A percentile compares a stretch with the other conserved stretches of the same genome.
These are phyloP conservation scores for Aegilops sharonensis DNA, from an alignment of 176 grass and related monocot species.

Conservation along the genomic window DNA sequence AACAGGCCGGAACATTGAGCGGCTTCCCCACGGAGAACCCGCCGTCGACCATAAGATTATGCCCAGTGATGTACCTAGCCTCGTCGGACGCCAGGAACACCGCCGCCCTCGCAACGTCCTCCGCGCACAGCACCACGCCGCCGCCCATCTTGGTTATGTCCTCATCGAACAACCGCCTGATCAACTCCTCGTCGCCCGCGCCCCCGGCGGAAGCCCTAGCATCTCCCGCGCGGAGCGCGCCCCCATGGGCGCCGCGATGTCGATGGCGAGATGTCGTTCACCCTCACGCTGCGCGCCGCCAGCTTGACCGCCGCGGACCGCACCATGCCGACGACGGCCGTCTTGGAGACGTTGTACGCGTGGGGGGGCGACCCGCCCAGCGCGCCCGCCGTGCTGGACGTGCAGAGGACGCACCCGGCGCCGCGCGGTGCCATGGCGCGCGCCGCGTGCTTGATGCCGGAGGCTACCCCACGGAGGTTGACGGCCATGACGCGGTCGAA, in stretches of 20 bases:
- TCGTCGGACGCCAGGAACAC: too few relatives aligned
- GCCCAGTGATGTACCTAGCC: too few relatives aligned
- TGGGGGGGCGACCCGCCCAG: neutral
- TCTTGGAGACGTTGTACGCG: conserved; percentile 31
- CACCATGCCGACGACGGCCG: conserved; percentile 17
- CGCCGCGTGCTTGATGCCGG: conserved; percentile 60
- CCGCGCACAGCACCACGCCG: too few relatives aligned
- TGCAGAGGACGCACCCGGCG: neutral
- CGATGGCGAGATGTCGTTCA: conserved; percentile 37
- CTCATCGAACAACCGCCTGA: too few relatives aligned
- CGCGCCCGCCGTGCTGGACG: neutral
- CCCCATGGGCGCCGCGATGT: neutral
- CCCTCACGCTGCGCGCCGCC: conserved; percentile 1
- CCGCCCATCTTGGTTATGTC: too few relatives aligned
- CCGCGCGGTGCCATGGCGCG: conserved; percentile 49
- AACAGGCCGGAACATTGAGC: too few relatives aligned
- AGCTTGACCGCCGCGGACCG: conserved; percentile 12
- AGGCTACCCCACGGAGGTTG: conserved; percentile 43
- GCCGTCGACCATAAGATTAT: too few relatives aligned
- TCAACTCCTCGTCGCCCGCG: neutral
- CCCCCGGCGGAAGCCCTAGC: neutral
- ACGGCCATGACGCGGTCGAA: conserved; percentile 60
- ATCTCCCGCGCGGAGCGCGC: neutral
- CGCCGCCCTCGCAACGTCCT: too few relatives aligned
- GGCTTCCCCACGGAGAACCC: too few relatives aligned